phyloP scores from a whole-genome alignment of 1,284 basidiomycete genomes.

The Tremellales sp. region DNA sequence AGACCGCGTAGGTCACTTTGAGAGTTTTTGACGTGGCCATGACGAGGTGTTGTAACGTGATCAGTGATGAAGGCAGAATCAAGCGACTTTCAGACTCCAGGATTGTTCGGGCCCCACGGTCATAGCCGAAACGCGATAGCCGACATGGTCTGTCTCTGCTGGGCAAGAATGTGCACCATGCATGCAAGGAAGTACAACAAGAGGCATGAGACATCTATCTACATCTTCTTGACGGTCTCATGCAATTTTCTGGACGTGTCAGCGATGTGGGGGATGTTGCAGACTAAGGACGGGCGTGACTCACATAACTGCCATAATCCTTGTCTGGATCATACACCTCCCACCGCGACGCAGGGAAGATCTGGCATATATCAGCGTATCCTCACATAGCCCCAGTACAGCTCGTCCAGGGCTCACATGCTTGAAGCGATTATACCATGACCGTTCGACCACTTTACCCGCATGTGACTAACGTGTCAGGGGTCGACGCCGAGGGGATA shows the following conservation, averaged over 20 bases:
- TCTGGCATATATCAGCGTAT: too few relatives aligned
- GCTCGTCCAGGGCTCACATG: constrained; percentile 49
- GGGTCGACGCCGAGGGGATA: not conserved
- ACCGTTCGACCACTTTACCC: constrained; percentile 94
- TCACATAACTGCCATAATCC: constrained; percentile 72
- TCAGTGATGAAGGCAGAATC: too few relatives aligned
- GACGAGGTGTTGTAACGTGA: too few relatives aligned
- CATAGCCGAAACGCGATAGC: too few relatives aligned
- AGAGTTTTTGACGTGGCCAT: constrained; percentile 12
- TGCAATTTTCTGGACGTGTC: not conserved
- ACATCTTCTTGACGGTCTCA: not conserved
- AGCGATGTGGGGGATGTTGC: not conserved
- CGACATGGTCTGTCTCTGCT: too few relatives aligned
- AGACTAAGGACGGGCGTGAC: too few relatives aligned
- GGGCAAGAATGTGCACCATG: too few relatives aligned
- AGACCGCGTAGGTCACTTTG: constrained; percentile 16
- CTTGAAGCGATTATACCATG: constrained; percentile 94
- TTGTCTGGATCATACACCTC: constrained; percentile 92
- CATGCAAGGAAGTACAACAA: too few relatives aligned
- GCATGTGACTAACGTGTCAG: constrained; percentile 69
- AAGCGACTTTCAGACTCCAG: too few relatives aligned
- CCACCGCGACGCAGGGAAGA: constrained; percentile 93
- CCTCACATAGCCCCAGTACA: not conserved
- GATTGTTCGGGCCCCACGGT: too few relatives aligned
- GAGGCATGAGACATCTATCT: too few relatives aligned